Percentiles rank a stretch among this genome's conserved stretches.
Conservation (phyloP, 2,329 filamentous ascomycete species). For the Magnaporthiopsis poae region DNA sequence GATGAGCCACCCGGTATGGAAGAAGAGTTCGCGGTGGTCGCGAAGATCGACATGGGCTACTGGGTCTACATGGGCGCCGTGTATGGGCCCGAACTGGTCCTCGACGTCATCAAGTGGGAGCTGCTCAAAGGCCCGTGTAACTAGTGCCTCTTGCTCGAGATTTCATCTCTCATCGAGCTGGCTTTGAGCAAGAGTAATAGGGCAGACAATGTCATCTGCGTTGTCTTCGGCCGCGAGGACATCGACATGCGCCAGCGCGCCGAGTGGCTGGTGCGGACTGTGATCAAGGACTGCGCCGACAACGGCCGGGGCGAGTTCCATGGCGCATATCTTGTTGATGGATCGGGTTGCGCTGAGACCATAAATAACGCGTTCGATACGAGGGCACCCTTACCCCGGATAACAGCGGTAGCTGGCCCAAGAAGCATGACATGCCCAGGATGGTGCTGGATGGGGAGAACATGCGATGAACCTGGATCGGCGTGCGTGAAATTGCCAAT, state of each 20-base stretch:
- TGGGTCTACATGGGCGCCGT: conserved; percentile 43
- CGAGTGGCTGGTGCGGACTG: conserved; percentile 23
- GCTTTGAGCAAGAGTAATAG: too few relatives aligned
- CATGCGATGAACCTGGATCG: neutral
- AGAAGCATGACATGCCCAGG: conserved; percentile 12
- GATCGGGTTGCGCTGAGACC: conserved; percentile 28
- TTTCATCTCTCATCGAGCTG: too few relatives aligned
- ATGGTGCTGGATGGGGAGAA: neutral
- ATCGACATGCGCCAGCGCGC: conserved; percentile 19
- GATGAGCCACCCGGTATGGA: conserved; percentile 22
- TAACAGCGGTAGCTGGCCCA: conserved; percentile 35
- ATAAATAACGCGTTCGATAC: conserved; percentile 30
- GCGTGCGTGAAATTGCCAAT: too few relatives aligned
- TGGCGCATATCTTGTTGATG: conserved; percentile 28
- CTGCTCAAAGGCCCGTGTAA: conserved; percentile 32
- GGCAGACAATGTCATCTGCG: conserved; percentile 10
- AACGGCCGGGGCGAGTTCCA: conserved; percentile 26
- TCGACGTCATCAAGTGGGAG: conserved; percentile 30
- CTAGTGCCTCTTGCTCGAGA: conserved; percentile 31
- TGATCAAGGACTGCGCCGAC: conserved; percentile 25
- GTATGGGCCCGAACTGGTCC: conserved; percentile 24
- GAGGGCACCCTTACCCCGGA: conserved; percentile 37
- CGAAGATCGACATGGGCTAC: conserved; percentile 29
- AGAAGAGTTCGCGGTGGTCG: conserved; percentile 23
- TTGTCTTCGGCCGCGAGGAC: conserved; percentile 32